These are phyloP conservation scores for Kodamaea kakaduensis DNA, from an alignment of 805 yeast species.

Conservation along the genomic window DNA sequence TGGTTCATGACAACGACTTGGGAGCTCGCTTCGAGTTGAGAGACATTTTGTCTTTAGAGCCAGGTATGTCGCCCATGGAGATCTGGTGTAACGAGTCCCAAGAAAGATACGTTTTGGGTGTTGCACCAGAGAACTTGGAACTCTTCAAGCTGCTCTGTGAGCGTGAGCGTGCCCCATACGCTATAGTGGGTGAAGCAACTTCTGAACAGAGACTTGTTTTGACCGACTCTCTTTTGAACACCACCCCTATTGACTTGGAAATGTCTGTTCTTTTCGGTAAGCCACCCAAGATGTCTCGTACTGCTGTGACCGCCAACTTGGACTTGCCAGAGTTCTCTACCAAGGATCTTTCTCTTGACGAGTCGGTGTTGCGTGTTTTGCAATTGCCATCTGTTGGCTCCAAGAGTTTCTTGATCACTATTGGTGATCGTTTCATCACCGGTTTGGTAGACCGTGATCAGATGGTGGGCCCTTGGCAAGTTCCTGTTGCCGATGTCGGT, in stretches of 20 bases:
- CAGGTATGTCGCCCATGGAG: constrained; percentile 99
- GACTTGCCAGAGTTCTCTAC: constrained; percentile 41
- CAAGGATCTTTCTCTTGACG: constrained; percentile 41
- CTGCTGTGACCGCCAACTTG: constrained; percentile 60
- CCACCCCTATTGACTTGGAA: constrained; percentile 91
- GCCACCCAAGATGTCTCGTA: constrained; percentile 91
- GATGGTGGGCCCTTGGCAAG: constrained; percentile 99
- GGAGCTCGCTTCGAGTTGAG: constrained; percentile 94
- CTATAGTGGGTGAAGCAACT: constrained; percentile 94
- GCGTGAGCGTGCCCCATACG: constrained; percentile 94
- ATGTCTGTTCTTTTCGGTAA: constrained; percentile 95
- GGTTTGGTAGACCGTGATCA: constrained; percentile 97
- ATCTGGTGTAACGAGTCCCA: constrained; percentile 99
- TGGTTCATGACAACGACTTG: constrained; percentile 93
- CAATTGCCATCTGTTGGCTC: constrained; percentile 93
- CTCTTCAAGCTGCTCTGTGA: constrained; percentile 75
- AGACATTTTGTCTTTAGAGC: constrained; percentile 84
- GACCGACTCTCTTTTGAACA: constrained; percentile 70
- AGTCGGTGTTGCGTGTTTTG: constrained; percentile 77
- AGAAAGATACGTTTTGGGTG: constrained; percentile 95
- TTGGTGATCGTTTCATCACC: constrained; percentile 97
- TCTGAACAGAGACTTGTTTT: constrained; percentile 77
- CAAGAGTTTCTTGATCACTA: constrained; percentile 91
- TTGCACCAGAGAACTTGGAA: constrained; percentile 70
- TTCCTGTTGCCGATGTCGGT: constrained; percentile 97